These are phyloP conservation scores for Phytophthora cactorum DNA, from an alignment of 352 stramenopile genomes.

Conservation along the genomic window DNA sequence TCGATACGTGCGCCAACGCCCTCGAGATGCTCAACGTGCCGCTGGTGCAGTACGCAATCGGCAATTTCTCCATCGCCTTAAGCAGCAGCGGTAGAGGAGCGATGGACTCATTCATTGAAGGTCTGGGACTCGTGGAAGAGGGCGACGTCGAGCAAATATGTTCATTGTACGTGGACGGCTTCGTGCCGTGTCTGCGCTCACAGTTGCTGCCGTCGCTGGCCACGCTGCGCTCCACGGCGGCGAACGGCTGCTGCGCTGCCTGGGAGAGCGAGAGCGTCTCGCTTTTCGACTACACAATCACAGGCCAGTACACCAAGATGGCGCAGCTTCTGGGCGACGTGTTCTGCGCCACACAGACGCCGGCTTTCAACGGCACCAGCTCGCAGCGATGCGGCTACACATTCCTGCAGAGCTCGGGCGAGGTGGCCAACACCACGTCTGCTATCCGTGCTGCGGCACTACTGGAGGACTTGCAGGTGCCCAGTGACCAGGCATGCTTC, in stretches of 20 bases:
- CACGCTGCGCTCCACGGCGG: constrained; percentile 51
- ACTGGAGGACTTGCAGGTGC: constrained; percentile 54
- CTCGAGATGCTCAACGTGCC: constrained; percentile 44
- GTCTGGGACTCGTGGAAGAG: constrained; percentile 33
- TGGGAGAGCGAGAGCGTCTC: constrained; percentile 49
- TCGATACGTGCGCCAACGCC: constrained; percentile 43
- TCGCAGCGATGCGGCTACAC: constrained; percentile 64
- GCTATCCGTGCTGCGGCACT: constrained; percentile 44
- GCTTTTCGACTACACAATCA: constrained; percentile 68
- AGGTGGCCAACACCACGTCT: constrained; percentile 42
- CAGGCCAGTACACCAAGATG: constrained; percentile 60
- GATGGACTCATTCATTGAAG: constrained; percentile 24
- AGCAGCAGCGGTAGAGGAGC: constrained; percentile 23
- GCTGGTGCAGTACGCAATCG: constrained; percentile 46
- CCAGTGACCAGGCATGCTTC: constrained; percentile 58
- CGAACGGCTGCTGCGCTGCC: constrained; percentile 58
- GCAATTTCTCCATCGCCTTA: constrained; percentile 43
- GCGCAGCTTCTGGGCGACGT: constrained; percentile 59
- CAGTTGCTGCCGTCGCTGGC: constrained; percentile 63
- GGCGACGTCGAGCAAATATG: constrained; percentile 60
- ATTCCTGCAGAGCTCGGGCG: constrained; percentile 42
- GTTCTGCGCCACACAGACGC: constrained; percentile 58
- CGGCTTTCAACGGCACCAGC: constrained; percentile 41
- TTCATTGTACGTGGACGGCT: constrained; percentile 44
- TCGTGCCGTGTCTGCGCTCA: constrained; percentile 58